Conservation (phyloP, 164 flowering plant species). For the Vitis rotundifolia region DNA sequence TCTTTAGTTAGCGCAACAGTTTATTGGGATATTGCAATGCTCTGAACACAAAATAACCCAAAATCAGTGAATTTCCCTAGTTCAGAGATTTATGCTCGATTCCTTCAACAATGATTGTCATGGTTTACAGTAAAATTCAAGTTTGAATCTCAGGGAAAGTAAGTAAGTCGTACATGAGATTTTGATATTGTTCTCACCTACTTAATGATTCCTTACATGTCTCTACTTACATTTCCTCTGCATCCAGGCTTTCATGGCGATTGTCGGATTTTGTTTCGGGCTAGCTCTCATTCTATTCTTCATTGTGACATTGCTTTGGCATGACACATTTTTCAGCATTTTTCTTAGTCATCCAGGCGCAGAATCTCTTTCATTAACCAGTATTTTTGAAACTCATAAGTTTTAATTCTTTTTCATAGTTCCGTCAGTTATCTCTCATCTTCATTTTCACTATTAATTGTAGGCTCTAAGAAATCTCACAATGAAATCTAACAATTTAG, state of each 20-base stretch:
- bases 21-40: not conserved
- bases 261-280: conserved; percentile 62
- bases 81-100: not conserved
- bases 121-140: conserved; percentile 75
- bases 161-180: not conserved
- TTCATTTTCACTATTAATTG: no score
- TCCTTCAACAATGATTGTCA: conserved; percentile 27
- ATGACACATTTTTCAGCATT: conserved; percentile 15
- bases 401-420: no score
- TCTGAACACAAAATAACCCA: not conserved
- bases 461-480: no score
- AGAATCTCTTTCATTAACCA: no score
- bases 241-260: conserved; percentile 64
- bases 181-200: not conserved
- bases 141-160: conserved; percentile 75
- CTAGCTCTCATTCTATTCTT: conserved; percentile 62
- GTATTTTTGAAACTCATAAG: no score
- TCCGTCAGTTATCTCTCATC: no score
- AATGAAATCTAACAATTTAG: no score
- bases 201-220: not conserved
- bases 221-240: not conserved
- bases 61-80: not conserved
- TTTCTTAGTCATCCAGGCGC: not conserved
- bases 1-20: not conserved
- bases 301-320: conserved; percentile 62